Evolutionary conservation across 179 eudicot genomes (phyloP), one percentile per base, ranked within the genome.

Genomic region (Spinacia oleracea): DNA sequence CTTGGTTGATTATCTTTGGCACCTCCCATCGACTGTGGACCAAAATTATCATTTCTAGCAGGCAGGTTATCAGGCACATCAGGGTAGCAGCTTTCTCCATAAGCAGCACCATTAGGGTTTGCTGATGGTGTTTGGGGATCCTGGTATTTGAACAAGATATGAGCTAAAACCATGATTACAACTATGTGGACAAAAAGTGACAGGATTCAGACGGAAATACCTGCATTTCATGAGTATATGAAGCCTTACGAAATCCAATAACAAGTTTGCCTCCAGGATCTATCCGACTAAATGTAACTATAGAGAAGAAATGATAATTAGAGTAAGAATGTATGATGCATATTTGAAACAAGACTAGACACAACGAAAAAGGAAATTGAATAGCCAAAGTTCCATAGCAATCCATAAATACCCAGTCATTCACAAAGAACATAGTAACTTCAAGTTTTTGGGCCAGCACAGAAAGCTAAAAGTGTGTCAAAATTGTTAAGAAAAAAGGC

Each of bases 211-310:
- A 27, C 15, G 31, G 8, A 64, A 32, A 9, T 81, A 87, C 89
- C 89, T 85, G 87, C 50, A 70, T 23, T 77, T 87, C 89, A 53
- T 55, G 63, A 73, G 70, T 70, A 75, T 68, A 80, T 84, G 86
- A 84, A 9, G 87, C 87, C 80, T 85, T 87, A 62, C 89, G 89
- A 70, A 69, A 83, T 8, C 89, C 89, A 20, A 87, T 87, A 80
- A 87, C 83, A 75, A 87, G 86, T 81, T 83, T 87, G 76, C 89
- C 87, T 80, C 87, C 87, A 73, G 89, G 89, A 81, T 87, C 89
- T 78, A 83, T 83, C 81, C 86, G 73, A 53, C 89, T 87, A 83
- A 87, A 87, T 70, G 83, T 87, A 66, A 87, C 89, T 87, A 69
- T 27, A 42, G 76, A 69, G 43, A 74, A 70, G 78, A 82, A 58